Evolutionary conservation across 1,139 yeast genomes (phyloP).

Genomic region (Suhomyces panamericanus): DNA sequence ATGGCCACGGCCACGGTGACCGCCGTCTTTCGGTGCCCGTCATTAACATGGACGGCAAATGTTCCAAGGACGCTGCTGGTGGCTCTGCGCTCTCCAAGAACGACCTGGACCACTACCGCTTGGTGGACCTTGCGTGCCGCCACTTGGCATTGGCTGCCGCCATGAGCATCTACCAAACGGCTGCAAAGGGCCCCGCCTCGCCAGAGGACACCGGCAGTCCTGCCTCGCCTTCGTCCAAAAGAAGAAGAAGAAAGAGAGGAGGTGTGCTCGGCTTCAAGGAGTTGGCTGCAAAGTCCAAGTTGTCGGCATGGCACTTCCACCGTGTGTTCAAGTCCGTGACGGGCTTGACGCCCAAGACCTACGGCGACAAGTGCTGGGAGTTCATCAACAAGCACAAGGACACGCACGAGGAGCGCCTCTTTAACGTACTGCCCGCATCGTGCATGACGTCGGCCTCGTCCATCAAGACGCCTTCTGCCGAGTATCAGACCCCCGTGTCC

Average conservation of each 20-base stretch:
- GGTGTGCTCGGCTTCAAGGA: conserved; percentile 89
- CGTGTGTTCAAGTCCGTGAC: conserved; percentile 84
- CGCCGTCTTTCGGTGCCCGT: conserved; percentile 34
- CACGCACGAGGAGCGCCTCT: conserved; percentile 5
- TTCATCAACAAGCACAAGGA: conserved; percentile 43
- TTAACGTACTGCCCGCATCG: conserved; percentile 1
- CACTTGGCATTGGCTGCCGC: conserved; percentile 84
- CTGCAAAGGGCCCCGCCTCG: conserved; percentile 18
- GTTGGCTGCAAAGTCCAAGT: conserved; percentile 77
- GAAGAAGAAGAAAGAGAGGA: conserved; percentile 68
- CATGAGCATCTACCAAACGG: conserved; percentile 43
- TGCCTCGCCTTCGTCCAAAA: conserved; percentile 29
- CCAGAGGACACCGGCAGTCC: conserved; percentile 21
- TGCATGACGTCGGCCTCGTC: background rate
- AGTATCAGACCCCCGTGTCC: conserved; percentile 17
- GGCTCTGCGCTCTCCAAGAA: conserved; percentile 48
- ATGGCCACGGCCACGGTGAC: conserved; percentile 15
- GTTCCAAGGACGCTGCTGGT: conserved; percentile 26
- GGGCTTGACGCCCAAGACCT: conserved; percentile 83
- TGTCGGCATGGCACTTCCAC: conserved; percentile 94
- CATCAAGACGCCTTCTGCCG: conserved; percentile 9
- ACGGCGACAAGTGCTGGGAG: conserved; percentile 86
- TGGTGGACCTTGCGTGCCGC: conserved; percentile 79
- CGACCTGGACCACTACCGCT: conserved; percentile 66
- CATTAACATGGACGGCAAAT: conserved; percentile 25